Evolutionary conservation across 805 yeast species (phyloP).

Genomic region (Komagataella ulmi): DNA sequence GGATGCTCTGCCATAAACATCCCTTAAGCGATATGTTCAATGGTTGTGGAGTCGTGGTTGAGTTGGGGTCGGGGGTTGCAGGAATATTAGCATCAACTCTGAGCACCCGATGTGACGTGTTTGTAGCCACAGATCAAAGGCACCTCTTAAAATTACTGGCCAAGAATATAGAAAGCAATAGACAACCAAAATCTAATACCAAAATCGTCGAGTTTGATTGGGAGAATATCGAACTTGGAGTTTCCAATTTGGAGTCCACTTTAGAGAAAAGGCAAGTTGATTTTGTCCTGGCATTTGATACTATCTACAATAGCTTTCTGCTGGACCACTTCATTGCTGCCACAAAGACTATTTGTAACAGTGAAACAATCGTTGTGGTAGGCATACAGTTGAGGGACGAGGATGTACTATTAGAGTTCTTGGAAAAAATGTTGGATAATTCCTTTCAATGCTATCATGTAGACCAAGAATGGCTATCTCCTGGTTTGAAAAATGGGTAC

Average conservation of each 20-base stretch:
- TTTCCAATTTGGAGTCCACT: conserved; percentile 4
- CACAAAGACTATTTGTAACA: conserved; percentile 20
- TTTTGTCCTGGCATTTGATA: conserved; percentile 46
- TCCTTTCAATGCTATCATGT: conserved; percentile 22
- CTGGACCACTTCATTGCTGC: conserved; percentile 35
- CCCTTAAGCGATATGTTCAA: conserved; percentile 11
- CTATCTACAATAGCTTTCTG: conserved; percentile 50
- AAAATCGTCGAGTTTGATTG: conserved; percentile 48
- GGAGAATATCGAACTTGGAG: conserved; percentile 33
- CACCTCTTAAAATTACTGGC: conserved; percentile 36
- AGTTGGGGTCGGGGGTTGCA: conserved; percentile 50
- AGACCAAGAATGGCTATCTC: conserved; percentile 16
- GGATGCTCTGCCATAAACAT: conserved; percentile 28
- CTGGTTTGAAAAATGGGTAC: conserved; percentile 26
- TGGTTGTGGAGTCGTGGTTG: conserved; percentile 20
- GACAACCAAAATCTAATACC: conserved; percentile 11
- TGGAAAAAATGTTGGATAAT: conserved; percentile 17
- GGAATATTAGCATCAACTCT: conserved; percentile 32
- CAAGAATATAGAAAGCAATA: conserved; percentile 30
- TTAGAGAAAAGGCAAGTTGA: conserved; percentile 19
- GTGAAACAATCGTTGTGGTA: conserved; percentile 22
- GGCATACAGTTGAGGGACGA: conserved; percentile 44
- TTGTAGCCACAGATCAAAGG: conserved; percentile 45
- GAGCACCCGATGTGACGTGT: conserved; percentile 21
- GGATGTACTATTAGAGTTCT: conserved; percentile 32